Evolutionary conservation across 1,284 basidiomycete species (phyloP).

Genomic region (Trametes hirsuta): DNA sequence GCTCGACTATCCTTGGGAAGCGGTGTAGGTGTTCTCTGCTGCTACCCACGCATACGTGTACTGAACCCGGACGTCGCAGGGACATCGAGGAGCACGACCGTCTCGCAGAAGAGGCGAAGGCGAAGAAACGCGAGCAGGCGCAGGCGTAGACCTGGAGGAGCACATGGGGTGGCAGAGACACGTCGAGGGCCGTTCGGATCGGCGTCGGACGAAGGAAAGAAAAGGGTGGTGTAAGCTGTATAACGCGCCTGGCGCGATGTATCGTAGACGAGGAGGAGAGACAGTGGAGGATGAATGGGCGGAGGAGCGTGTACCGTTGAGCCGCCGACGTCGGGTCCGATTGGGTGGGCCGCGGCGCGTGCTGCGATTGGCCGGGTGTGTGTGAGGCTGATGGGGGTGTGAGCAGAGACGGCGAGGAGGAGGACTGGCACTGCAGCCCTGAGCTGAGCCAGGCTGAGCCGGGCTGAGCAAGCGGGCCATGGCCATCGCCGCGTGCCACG

Average conservation of each 20-base stretch:
- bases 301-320: not conserved
- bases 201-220: not conserved
- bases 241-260: not conserved
- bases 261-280: not conserved
- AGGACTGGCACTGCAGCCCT: not conserved
- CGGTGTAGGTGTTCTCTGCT: conserved; percentile 50
- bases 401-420: not conserved
- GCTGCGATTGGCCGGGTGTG: conserved; percentile 10
- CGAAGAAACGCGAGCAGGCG: conserved; percentile 1
- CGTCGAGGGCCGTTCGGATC: not conserved
- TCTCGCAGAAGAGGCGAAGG: conserved; percentile 43
- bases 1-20: conserved; percentile 88
- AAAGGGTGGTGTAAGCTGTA: conserved; percentile 9
- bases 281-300: not conserved
- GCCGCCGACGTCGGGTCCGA: conserved; percentile 8
- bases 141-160: not conserved
- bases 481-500: not conserved
- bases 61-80: conserved; percentile 39
- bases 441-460: not conserved
- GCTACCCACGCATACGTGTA: conserved; percentile 20
- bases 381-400: not conserved
- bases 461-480: not conserved
- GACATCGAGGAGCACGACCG: conserved; percentile 81
- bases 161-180: not conserved
- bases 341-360: not conserved